Evolutionary conservation across 129 eudicot species (phyloP).

Genomic region (Glebionis coronaria): DNA sequence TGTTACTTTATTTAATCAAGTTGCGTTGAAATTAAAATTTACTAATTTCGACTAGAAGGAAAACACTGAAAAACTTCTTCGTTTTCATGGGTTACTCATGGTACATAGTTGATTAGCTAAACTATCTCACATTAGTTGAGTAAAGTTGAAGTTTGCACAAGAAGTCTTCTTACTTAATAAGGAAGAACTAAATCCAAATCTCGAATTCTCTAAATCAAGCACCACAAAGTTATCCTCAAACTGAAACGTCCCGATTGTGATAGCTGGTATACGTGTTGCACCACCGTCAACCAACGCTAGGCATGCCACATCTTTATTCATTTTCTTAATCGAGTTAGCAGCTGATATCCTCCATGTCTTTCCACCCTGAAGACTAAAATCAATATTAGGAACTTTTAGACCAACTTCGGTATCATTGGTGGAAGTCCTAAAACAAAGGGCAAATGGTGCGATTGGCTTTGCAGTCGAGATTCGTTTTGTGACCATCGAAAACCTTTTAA

Average conservation of each 20-base stretch:
- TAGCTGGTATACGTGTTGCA: conserved; percentile 13
- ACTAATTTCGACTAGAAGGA: too few species aligned
- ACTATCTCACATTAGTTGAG: background rate
- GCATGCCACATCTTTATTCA: conserved; percentile 34
- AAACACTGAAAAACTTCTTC: background rate
- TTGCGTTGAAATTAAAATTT: too few species aligned
- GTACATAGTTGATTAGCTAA: background rate
- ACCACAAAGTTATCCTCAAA: conserved; percentile 34
- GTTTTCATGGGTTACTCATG: background rate
- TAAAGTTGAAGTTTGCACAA: conserved; percentile 43
- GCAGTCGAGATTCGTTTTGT: background rate
- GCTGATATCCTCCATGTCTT: conserved; percentile 30
- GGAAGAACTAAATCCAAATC: conserved; percentile 32
- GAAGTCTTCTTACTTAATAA: conserved; percentile 22
- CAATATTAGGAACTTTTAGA: conserved; percentile 29
- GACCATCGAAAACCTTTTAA: conserved; percentile 11
- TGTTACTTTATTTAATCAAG: too few species aligned
- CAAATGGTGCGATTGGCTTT: conserved; percentile 14
- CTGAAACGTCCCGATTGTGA: conserved; percentile 37
- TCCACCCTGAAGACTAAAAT: conserved; percentile 23
- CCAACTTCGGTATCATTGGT: conserved; percentile 3
- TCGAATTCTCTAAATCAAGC: conserved; percentile 39
- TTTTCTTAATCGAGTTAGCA: conserved; percentile 28
- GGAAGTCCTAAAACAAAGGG: background rate
- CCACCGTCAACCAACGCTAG: conserved; percentile 44